Evolutionary conservation across 306 rosid species (phyloP), one percentile per base, ranked within the genome.

Genomic region (Vicia faba): DNA sequence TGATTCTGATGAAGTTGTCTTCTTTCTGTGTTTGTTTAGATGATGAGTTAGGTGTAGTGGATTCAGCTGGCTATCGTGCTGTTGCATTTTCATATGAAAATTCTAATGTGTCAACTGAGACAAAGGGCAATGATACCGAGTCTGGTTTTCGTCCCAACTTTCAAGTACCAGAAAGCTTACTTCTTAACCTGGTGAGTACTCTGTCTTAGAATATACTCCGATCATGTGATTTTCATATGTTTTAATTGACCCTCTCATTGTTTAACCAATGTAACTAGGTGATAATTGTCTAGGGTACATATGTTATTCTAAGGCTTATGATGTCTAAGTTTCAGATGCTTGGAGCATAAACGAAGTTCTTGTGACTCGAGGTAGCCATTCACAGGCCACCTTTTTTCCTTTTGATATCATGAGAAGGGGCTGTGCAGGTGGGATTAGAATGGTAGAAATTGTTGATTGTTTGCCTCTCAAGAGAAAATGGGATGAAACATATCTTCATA

Each of bases 311-410:
- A 88, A 91, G 97, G 97, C 87, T 88, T 88, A 83, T 71, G 76
- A 81, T 91, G 97, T 91, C 97, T 91, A 88, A 91, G 97, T 91
- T 91, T 91, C 97, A 91, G 96, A 91, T 91, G 85, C 87, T 86
- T 49, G 91, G 90, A 91, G 97, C 88, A 77, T 81, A 67, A 73
- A 72, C 53, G 95, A 83, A 75, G 87, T 88, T 87, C 91, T 82
- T 85, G 74, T 80, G 91, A 82, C 81, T 74, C 87, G 82, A 82
- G 91, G 89, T 85, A 82, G 87, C 87, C 87, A 77, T 70, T 82
- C 85, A 61, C 79, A 71, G 87, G 85, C 90, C 90, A 80, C 85
- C 89, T 85, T 80, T 63, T 71, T 82, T 85, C 85, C 87, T 85
- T 80, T 82, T 85, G 87, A 72, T 85, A 64, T 85, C 90, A 79